phyloP scores from a whole-genome alignment of 2,329 filamentous ascomycete genomes.

The Pseudopyricularia cyperi region DNA sequence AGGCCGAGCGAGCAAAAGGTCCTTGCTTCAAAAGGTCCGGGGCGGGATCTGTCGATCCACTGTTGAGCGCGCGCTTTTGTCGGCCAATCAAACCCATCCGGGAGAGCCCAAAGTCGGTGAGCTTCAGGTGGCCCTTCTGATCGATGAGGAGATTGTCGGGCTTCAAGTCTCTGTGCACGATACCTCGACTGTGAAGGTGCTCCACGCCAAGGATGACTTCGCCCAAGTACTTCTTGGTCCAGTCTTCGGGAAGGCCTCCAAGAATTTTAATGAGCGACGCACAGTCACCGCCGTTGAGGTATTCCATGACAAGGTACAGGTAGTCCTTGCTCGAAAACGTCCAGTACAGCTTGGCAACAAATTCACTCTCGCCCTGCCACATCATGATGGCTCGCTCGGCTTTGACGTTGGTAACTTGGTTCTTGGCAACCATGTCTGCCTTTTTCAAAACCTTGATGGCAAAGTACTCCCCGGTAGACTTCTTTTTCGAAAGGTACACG shows the following conservation, averaged over 20 bases:
- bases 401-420: constrained; percentile 98
- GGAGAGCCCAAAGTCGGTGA: constrained; percentile 95
- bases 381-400: constrained; percentile 99
- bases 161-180: constrained; percentile 94
- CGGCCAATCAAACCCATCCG: constrained; percentile 94
- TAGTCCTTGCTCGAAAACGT: constrained; percentile 99
- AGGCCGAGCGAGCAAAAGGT: constrained; percentile 75
- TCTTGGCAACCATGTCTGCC: constrained; percentile 99
- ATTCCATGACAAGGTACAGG: constrained; percentile 97
- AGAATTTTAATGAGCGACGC: constrained; percentile 92
- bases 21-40: constrained; percentile 89
- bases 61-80: constrained; percentile 83
- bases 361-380: constrained; percentile 99
- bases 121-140: constrained; percentile 87
- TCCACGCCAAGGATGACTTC: constrained; percentile 96
- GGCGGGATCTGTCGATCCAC: constrained; percentile 63
- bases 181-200: constrained; percentile 84
- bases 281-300: constrained; percentile 93
- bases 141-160: constrained; percentile 96
- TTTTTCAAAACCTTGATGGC: constrained; percentile 98
- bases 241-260: constrained; percentile 85
- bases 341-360: constrained; percentile 98
- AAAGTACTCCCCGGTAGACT: constrained; percentile 95
- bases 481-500: constrained; percentile 97
- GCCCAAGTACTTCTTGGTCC: constrained; percentile 94